Base-by-base conservation (phyloP, 2,329 filamentous ascomycete species). In the Fusarium buxicola region DNA sequence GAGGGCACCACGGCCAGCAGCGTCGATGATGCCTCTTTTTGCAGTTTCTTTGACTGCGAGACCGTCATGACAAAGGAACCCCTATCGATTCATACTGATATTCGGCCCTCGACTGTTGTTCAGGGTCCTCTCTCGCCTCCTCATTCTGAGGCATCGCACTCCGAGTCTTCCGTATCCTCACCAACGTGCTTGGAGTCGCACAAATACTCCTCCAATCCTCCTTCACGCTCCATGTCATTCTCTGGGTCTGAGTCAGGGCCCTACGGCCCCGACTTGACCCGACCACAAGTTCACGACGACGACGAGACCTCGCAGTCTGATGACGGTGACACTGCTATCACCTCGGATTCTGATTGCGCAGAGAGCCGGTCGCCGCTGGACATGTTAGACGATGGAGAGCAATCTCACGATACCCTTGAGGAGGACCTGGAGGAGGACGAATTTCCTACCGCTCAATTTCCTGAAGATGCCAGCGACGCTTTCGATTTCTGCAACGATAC, bases 151-250 rank as follows among this genome's bases (percentile, higher is more conserved):
- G 81, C 78, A n/a, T 77, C 77, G 59, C 80, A 75, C 41, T 81
- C 80, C 9, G 79, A 82, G 27, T 80, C 79, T 13, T 77, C 76
- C 12, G 75, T 71, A 38, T 72, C 76, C 6, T 78, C 77, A 4
- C 75, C 76, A 6, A 72, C 69, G 13, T 76, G 77, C 27, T 60
- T 69, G 24, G 71, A 73, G n/a, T 73, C 69, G 13, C 70, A 63
- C 60, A 74, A 47, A 57, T 77, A 62, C 53, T 72, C 68, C 52
- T 78, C 68, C 72, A 76, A 71, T 44, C 79, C 80, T 1, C 79
- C 81, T 6, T 78, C 81, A 8, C 80, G 82, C 50, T 81, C 80
- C 12, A 74, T 82, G 50, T 86, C 84, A 3, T 84, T 84, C 64
- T 85, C 82, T 1, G 82, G 81, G 46, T 82, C 79, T 0, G 83